These are phyloP conservation scores for Elsinoe batatas DNA, from an alignment of 2,329 filamentous ascomycete genomes.

Conservation along the genomic window DNA sequence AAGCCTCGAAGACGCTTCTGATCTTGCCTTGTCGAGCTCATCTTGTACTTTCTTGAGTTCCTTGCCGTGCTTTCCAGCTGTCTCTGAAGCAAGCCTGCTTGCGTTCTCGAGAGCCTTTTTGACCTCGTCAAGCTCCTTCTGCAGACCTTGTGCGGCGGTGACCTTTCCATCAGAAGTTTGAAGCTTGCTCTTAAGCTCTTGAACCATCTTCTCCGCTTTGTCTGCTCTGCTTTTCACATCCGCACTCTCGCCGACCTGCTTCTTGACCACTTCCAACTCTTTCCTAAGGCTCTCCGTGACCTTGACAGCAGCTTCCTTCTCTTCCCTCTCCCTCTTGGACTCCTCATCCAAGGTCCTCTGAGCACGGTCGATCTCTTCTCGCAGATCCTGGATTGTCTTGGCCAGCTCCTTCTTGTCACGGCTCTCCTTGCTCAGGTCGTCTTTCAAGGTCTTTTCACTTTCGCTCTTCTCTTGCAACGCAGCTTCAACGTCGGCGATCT, in stretches of 20 bases:
- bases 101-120: constrained; percentile 12
- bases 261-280: constrained; percentile 20
- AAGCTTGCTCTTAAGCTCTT: constrained; percentile 16
- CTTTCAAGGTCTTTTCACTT: constrained; percentile 24
- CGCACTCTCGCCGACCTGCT: background rate
- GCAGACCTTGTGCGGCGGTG: constrained; percentile 13
- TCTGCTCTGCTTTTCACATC: constrained; percentile 5
- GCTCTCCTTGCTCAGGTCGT: constrained; percentile 23
- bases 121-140: constrained; percentile 16
- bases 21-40: constrained; percentile 12
- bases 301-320: constrained; percentile 16
- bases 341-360: constrained; percentile 20
- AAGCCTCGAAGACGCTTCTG: background rate
- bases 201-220: constrained; percentile 13
- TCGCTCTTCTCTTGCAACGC: constrained; percentile 22
- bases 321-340: constrained; percentile 12
- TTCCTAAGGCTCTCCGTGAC: constrained; percentile 18
- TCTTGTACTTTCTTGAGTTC: constrained; percentile 13
- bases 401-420: constrained; percentile 24
- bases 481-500: constrained; percentile 26
- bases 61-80: constrained; percentile 8
- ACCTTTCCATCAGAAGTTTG: constrained; percentile 13
- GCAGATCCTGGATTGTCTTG: constrained; percentile 25
- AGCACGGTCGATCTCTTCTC: constrained; percentile 27
- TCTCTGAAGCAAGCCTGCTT: constrained; percentile 10